Evolutionary conservation across 331 rosid genomes (phyloP).

Genomic region (Malus hybrid): DNA sequence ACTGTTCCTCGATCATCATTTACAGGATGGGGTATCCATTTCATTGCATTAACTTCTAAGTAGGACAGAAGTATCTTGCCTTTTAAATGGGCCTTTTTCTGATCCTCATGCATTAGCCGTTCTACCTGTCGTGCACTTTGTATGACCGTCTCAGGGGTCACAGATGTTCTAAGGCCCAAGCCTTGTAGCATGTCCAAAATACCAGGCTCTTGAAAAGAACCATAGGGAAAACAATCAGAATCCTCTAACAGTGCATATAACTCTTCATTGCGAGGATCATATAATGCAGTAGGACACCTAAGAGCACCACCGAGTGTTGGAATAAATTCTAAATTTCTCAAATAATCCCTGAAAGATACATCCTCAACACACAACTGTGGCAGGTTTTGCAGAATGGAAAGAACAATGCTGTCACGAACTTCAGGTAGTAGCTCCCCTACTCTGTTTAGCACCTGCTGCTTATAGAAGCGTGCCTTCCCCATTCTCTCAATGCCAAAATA

Average conservation of each 20-base stretch:
- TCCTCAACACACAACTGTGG: slow-evolving; percentile 84
- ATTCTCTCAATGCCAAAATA: slow-evolving; percentile 75
- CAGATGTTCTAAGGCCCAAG: slow-evolving; percentile 83
- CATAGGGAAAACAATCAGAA: slow-evolving; percentile 75
- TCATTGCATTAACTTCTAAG: slow-evolving; percentile 88
- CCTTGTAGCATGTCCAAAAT: slow-evolving; percentile 74
- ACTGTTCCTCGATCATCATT: slow-evolving; percentile 60
- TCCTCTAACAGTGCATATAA: slow-evolving; percentile 70
- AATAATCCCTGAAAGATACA: slow-evolving; percentile 49
- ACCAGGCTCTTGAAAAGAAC: slow-evolving; percentile 61
- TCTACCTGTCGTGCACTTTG: slow-evolving; percentile 78
- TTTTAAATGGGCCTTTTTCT: slow-evolving; percentile 59
- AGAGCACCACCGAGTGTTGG: slow-evolving; percentile 60
- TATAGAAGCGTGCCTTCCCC: slow-evolving; percentile 78
- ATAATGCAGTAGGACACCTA: slow-evolving; percentile 63
- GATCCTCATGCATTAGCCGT: slow-evolving; percentile 71
- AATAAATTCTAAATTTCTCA: slow-evolving; percentile 69
- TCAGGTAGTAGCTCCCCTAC: slow-evolving; percentile 70
- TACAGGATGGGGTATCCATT: slow-evolving; percentile 72
- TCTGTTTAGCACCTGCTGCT: slow-evolving; percentile 52
- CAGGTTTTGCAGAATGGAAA: slow-evolving; percentile 65
- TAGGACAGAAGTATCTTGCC: slow-evolving; percentile 85
- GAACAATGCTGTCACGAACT: slow-evolving; percentile 71
- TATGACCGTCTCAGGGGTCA: slow-evolving; percentile 66
- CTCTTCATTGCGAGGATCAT: slow-evolving; percentile 90